Evolutionary conservation across 768 basidiomycete species (phyloP).

Genomic region (Erythrobasidium yunnanense): DNA sequence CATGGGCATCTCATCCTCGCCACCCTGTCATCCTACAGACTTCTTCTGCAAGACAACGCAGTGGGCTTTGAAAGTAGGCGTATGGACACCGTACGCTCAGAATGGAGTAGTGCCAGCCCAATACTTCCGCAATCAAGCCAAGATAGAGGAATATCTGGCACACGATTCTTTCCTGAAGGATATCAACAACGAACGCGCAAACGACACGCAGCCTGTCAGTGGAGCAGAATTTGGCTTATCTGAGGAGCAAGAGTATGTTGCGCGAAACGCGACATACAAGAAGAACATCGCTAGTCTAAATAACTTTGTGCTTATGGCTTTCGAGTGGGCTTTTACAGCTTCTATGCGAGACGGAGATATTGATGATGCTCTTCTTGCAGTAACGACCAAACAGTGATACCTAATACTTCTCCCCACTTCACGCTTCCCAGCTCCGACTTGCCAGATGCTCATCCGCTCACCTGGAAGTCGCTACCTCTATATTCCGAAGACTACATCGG

Average conservation of each 20-base stretch:
- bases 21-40: not conserved
- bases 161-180: constrained; percentile 40
- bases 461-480: constrained; percentile 31
- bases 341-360: not conserved
- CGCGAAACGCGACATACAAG: constrained; percentile 33
- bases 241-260: not conserved
- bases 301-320: constrained; percentile 37
- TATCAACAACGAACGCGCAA: constrained; percentile 41
- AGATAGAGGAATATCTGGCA: constrained; percentile 41
- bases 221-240: not conserved
- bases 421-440: constrained; percentile 31
- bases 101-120: constrained; percentile 39
- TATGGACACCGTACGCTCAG: constrained; percentile 36
- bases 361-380: constrained; percentile 5
- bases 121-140: constrained; percentile 43
- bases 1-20: constrained; percentile 16
- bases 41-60: constrained; percentile 4
- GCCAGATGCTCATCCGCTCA: constrained; percentile 13
- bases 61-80: constrained; percentile 23
- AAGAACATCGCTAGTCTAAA: constrained; percentile 31
- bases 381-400: constrained; percentile 34
- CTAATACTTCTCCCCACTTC: constrained; percentile 32
- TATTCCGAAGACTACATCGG: constrained; percentile 39
- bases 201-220: constrained; percentile 30
- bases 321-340: constrained; percentile 28